These are phyloP conservation scores for Phaffia tasmanica DNA, from an alignment of 768 basidiomycete genomes.

Conservation along the genomic window DNA sequence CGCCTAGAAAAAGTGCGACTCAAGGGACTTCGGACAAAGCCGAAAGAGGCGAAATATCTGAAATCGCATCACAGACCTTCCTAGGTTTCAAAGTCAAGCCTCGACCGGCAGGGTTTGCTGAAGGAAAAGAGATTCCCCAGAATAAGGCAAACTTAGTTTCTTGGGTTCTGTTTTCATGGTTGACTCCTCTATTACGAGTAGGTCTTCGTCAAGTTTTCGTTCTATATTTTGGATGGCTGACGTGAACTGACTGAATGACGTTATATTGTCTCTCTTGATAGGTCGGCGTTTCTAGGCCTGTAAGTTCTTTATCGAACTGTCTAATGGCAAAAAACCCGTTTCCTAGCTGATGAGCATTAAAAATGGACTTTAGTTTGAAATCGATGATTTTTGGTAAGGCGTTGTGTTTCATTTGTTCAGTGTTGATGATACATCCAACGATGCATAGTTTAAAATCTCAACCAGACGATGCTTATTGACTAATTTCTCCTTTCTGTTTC, in stretches of 20 bases:
- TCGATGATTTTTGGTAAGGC: conserved; percentile 4
- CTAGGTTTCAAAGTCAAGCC: conserved; percentile 12
- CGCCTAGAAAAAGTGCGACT: no score
- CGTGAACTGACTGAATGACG: no score
- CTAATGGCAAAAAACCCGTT: no score
- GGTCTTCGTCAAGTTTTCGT: background rate
- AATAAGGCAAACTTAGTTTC: conserved; percentile 1
- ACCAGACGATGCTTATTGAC: background rate
- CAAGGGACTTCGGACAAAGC: no score
- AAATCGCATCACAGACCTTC: background rate
- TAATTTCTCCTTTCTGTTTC: conserved; percentile 40
- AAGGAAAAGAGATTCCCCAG: conserved; percentile 5
- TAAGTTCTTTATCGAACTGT: no score
- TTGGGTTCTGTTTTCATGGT: conserved; percentile 20
- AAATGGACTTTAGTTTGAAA: background rate
- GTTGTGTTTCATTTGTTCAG: conserved; percentile 38
- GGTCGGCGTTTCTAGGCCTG: no score
- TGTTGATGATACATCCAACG: background rate
- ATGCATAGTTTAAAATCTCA: background rate
- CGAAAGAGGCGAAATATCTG: background rate
- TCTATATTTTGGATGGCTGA: background rate
- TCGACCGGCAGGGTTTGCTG: conserved; percentile 1
- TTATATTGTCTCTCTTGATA: no score
- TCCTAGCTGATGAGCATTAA: no score
- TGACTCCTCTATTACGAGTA: conserved; percentile 48